phyloP scores from a whole-genome alignment of 345 rosid species.

The Erodium maritimum region DNA sequence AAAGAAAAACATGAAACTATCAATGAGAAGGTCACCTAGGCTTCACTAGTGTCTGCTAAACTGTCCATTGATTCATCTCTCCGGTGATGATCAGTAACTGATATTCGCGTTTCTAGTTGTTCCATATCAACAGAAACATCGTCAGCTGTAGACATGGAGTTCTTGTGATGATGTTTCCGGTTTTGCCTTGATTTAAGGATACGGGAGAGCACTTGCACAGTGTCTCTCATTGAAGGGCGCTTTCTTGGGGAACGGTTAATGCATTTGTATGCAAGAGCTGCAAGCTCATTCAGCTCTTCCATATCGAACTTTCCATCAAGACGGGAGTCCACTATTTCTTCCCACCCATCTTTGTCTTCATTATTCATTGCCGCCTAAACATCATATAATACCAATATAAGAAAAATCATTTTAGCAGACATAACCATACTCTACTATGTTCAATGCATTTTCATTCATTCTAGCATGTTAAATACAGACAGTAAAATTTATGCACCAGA shows the following conservation, averaged over 20 bases:
- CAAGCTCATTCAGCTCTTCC: constrained; percentile 77
- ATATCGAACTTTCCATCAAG: constrained; percentile 59
- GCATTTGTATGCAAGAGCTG: constrained; percentile 83
- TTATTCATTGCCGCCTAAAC: constrained; percentile 77
- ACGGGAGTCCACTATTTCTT: constrained; percentile 77
- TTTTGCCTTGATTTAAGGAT: constrained; percentile 54
- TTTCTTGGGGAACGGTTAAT: constrained; percentile 59
- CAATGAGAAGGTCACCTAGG: constrained; percentile 12
- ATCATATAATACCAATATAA: constrained; percentile 3
- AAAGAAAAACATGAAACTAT: constrained; percentile 1
- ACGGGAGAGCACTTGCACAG: constrained; percentile 72
- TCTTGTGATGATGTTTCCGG: constrained; percentile 42
- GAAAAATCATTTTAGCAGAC: neutral
- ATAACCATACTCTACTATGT: too few species aligned
- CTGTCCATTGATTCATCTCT: constrained; percentile 76
- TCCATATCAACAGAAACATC: constrained; percentile 44
- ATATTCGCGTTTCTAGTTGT: constrained; percentile 24
- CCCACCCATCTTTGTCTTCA: constrained; percentile 88
- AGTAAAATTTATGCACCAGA: neutral
- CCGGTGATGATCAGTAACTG: constrained; percentile 25
- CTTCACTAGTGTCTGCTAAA: constrained; percentile 35
- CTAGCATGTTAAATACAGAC: neutral
- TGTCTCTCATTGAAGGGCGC: constrained; percentile 91
- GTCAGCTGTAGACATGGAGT: constrained; percentile 31
- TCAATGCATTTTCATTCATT: neutral